Evolutionary conservation across 306 rosid genomes (phyloP), one percentile per base, ranked within the genome.

Genomic region (Carpinus fangiana): DNA sequence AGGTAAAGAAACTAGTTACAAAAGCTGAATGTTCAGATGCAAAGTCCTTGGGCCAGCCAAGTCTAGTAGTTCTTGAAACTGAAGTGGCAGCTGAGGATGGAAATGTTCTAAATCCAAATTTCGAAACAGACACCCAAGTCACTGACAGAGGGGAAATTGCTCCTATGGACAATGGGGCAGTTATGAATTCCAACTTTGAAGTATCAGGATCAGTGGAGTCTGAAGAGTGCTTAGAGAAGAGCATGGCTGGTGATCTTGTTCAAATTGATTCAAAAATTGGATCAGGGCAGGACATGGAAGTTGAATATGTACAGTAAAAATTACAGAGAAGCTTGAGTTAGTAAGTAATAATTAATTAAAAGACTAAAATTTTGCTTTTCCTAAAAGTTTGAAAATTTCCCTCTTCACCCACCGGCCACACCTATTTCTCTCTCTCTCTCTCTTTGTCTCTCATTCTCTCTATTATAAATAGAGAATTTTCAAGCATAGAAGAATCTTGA

Each of bases 211-310:
- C 53, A 56, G 47, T 62, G 11, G 79, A 79, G n/a, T 61, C 21
- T 62, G 48, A 47, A 55, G 76, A 70, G 76, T 61, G 26, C 62
- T 12, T 28, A 34, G 28, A 59, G 20, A 72, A 70, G 45, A 76
- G 28, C 70, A 64, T 75, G 71, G 76, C 78, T 55, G 57, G 60
- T 68, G 78, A 82, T 31, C 38, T 1, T 74, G 53, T 72, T 85
- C 70, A 31, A 34, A 43, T 82, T 20, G 74, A 86, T 70, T 81
- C 83, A 65, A 74, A 78, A 73, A 54, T 14, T 73, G 81, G 47
- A 70, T 74, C 82, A 60, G 88, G 79, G 76, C 86, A 85, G 61
- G 92, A 86, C 56, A 74, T 70, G 73, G 89, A 84, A 74, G 84
- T 12, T 12, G 87, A 70, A 50, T 79, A 72, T 82, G 91, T 41